These are phyloP conservation scores for Elaeis oleifera DNA, from an alignment of 202 grass and related monocot species.

Conservation along the genomic window DNA sequence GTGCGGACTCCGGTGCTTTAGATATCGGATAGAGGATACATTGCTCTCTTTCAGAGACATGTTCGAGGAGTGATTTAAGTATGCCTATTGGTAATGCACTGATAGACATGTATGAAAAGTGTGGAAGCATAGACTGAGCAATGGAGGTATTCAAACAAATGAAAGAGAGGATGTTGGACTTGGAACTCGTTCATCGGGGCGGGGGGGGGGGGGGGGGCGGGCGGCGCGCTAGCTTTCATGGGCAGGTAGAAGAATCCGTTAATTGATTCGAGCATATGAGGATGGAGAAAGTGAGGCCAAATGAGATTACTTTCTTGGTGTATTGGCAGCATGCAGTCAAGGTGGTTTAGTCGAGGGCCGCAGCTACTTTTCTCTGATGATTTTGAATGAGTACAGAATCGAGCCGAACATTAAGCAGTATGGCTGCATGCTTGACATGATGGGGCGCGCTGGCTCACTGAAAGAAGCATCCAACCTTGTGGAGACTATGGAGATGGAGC, in stretches of 20 bases:
- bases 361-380: conserved; percentile 17
- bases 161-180: conserved; percentile 27
- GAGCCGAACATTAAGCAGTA: conserved; percentile 8
- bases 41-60: conserved; percentile 15
- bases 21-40: conserved; percentile 14
- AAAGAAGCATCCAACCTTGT: conserved; percentile 5
- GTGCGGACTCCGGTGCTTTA: not conserved
- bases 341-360: conserved; percentile 4
- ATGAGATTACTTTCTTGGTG: not conserved
- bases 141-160: conserved; percentile 19
- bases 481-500: not conserved
- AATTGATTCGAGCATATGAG: conserved; percentile 25
- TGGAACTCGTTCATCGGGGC: conserved; percentile 30
- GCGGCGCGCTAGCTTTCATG: conserved; percentile 31
- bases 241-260: conserved; percentile 15
- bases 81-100: conserved; percentile 32
- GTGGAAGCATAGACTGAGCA: conserved; percentile 20
- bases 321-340: conserved; percentile 13
- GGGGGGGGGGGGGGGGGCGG: too few relatives aligned
- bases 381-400: not conserved
- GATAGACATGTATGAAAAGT: conserved; percentile 37
- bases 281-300: conserved; percentile 10
- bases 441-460: conserved; percentile 1
- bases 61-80: not conserved
- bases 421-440: conserved; percentile 16